Evolutionary conservation across 2,329 filamentous ascomycete species (phyloP).

Genomic region (Ophiocordyceps australis): DNA sequence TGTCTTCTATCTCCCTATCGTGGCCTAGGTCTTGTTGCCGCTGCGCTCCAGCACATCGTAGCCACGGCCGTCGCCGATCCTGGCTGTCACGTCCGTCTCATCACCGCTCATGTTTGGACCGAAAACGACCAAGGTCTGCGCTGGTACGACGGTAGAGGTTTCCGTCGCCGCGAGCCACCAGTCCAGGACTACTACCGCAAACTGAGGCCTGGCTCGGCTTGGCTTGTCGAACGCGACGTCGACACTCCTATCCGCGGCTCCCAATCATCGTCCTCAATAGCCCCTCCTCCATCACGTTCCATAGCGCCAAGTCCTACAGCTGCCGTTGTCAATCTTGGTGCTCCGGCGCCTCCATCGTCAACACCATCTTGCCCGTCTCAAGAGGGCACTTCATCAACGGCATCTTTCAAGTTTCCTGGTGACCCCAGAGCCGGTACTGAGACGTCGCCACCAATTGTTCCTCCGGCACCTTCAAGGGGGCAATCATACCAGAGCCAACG

Average conservation of each 20-base stretch:
- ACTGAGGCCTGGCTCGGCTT: slow-evolving; percentile 41
- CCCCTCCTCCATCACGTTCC: slow-evolving; percentile 2
- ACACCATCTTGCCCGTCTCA: slow-evolving; percentile 6
- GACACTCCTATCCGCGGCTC: slow-evolving; percentile 8
- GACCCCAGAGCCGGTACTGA: too few relatives aligned
- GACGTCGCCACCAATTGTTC: too few relatives aligned
- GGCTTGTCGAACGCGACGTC: slow-evolving; percentile 33
- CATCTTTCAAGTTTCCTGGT: too few relatives aligned
- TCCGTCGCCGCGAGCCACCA: slow-evolving; percentile 26
- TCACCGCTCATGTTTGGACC: slow-evolving; percentile 53
- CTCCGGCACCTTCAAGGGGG: slow-evolving; percentile 9
- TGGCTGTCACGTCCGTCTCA: slow-evolving; percentile 18
- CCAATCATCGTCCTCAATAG: slow-evolving; percentile 5
- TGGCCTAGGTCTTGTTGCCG: slow-evolving; percentile 36
- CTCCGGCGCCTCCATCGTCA: slow-evolving; percentile 6
- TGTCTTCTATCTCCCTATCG: slow-evolving; percentile 46
- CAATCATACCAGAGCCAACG: slow-evolving; percentile 40
- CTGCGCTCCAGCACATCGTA: slow-evolving; percentile 34
- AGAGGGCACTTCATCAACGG: too few relatives aligned
- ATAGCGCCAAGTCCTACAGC: slow-evolving; percentile 10
- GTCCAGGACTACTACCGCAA: slow-evolving; percentile 43
- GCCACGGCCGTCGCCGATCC: slow-evolving; percentile 16
- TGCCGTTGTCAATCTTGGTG: slow-evolving; percentile 12
- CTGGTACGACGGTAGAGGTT: slow-evolving; percentile 44
- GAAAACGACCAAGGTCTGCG: slow-evolving; percentile 42